Base-by-base conservation (phyloP, 345 rosid species). In the Rhodamnia rubescens region DNA sequence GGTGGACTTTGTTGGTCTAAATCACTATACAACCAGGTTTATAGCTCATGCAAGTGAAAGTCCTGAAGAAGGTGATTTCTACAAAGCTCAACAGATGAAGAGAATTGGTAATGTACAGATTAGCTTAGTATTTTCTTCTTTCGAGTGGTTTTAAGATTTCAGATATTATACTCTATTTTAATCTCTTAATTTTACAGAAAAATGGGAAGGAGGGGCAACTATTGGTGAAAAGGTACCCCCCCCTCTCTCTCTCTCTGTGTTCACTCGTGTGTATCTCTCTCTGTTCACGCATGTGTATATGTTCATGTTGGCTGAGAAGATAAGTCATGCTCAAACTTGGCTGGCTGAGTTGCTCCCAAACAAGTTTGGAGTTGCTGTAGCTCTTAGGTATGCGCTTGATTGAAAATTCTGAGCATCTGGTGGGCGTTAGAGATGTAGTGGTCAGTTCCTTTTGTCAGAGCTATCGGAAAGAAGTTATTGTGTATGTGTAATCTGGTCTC, bases 21-120 rank as follows among this genome's bases (percentile, higher is more conserved):
- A 97, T 90, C 97, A 97, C 82, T 97, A 97, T 84, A 94, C 99
- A 53, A 84, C 99, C 40, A 94, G 98, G 90, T 90, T 95, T 58
- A 90, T 95, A 75, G 90, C 94, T 90, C 92, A 97, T 88, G 88
- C 81, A 50, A 69, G 90, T 8, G 91, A 90, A 44, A 54, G 56
- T 84, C 86, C 86, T 27, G 96, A 90, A 74, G 94, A 92, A 85
- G 75, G 90, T 84, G 83, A 84, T 85, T 94, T 52, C 90, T 92
- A 92, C 89, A 87, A 92, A 86, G 90, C 89, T 84, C 99, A 97
- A 89, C 85, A 90, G 87, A 83, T 93, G 91, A 91, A 92, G 86
- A 93, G 92, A 90, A 85, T 89, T 15, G 95, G 99, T 97, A 92
- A 89, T 82, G 58, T 82, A 27, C 2, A n/a, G 83, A 82, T n/a